These are phyloP conservation scores for Fusarium subglutinans DNA, from an alignment of 2,329 filamentous ascomycete genomes.

Conservation along the genomic window DNA sequence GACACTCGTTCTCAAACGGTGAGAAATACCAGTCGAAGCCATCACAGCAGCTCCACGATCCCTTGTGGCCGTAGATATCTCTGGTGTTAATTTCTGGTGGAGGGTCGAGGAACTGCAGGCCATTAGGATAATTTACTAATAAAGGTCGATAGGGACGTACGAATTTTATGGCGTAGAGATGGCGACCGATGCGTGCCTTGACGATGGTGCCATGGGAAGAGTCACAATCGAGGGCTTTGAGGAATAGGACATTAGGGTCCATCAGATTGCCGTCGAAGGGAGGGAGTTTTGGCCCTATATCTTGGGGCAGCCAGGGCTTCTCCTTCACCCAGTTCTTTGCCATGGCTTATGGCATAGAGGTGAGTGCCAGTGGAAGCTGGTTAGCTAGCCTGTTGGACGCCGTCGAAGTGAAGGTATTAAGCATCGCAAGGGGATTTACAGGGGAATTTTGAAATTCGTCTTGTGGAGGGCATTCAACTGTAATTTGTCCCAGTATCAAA, in stretches of 20 bases:
- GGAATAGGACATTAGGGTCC: background rate
- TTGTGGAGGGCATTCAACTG: background rate
- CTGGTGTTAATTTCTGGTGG: background rate
- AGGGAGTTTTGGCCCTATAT: background rate
- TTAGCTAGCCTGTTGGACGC: background rate
- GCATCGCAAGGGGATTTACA: too few species aligned
- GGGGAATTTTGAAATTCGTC: accelerated
- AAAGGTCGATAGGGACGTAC: background rate
- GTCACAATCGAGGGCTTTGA: background rate
- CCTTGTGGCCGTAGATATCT: background rate
- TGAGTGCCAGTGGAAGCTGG: background rate
- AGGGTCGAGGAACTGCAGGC: accelerated
- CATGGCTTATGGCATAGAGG: background rate
- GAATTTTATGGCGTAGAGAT: background rate
- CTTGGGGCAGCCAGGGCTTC: background rate
- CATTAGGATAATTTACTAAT: background rate
- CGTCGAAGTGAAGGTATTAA: background rate
- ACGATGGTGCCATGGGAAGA: background rate
- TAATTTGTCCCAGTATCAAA: background rate
- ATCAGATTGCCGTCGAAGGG: background rate
- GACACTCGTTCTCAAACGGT: slow-evolving; percentile 16
- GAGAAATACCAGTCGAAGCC: background rate
- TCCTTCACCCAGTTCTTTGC: background rate
- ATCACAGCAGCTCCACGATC: background rate
- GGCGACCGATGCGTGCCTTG: background rate